A percentile compares a stretch with the other conserved stretches of the same genome.
These are phyloP conservation scores for Gautieria morchelliformis DNA, from an alignment of 768 basidiomycete species.

Conservation along the genomic window DNA sequence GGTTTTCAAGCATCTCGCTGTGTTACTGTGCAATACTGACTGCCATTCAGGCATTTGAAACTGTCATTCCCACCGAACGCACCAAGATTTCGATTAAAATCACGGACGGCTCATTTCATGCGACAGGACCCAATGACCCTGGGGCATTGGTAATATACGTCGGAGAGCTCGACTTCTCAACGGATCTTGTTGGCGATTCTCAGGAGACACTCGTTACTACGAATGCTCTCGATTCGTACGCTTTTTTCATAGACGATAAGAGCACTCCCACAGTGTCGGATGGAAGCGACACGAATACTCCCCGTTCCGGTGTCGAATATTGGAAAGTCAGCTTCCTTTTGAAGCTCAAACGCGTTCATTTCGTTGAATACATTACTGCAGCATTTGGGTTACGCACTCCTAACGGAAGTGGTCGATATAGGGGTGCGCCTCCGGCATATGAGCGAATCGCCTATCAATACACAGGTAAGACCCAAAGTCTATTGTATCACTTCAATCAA, in stretches of 20 bases:
- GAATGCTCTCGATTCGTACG: slow-evolving; percentile 35
- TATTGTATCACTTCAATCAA: background rate
- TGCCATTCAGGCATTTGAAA: slow-evolving; percentile 68
- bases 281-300: background rate
- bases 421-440: slow-evolving; percentile 33
- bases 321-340: slow-evolving; percentile 53
- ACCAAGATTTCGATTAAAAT: slow-evolving; percentile 63
- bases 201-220: slow-evolving; percentile 44
- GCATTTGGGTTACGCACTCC: slow-evolving; percentile 58
- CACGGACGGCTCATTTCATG: slow-evolving; percentile 54
- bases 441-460: background rate
- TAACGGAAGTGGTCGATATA: slow-evolving; percentile 49
- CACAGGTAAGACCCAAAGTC: slow-evolving; percentile 8
- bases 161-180: slow-evolving; percentile 57
- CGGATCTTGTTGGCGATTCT: slow-evolving; percentile 63
- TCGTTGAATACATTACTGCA: slow-evolving; percentile 19
- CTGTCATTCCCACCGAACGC: slow-evolving; percentile 83
- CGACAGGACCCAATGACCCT: slow-evolving; percentile 44
- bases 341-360: background rate
- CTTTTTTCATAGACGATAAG: slow-evolving; percentile 51
- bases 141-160: slow-evolving; percentile 63
- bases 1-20: slow-evolving; percentile 20
- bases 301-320: slow-evolving; percentile 16
- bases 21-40: background rate
- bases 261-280: slow-evolving; percentile 11